phyloP scores from a whole-genome alignment of 2,329 filamentous ascomycete species.

The Neofusicoccum umdonicola region DNA sequence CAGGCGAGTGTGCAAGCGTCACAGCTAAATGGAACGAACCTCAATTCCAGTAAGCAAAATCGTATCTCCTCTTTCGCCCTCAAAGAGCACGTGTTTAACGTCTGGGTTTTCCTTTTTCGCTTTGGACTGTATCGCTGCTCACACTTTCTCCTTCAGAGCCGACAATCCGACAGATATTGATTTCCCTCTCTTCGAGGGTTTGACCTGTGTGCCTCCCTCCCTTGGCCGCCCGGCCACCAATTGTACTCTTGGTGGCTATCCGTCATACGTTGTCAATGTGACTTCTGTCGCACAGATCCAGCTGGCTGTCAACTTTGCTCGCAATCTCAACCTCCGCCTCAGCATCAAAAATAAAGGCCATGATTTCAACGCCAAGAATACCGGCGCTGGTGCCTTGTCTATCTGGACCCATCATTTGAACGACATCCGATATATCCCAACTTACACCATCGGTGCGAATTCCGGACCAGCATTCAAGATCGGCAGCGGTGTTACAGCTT shows the following conservation, averaged over 20 bases:
- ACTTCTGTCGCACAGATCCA: slow-evolving; percentile 28
- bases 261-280: slow-evolving; percentile 30
- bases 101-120: no score
- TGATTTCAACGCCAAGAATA: slow-evolving; percentile 35
- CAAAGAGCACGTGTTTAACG: no score
- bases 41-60: background rate
- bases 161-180: slow-evolving; percentile 16
- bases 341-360: slow-evolving; percentile 39
- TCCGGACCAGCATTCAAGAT: slow-evolving; percentile 28
- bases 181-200: slow-evolving; percentile 33
- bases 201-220: slow-evolving; percentile 13
- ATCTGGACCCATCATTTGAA: slow-evolving; percentile 39
- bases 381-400: slow-evolving; percentile 31
- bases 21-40: background rate
- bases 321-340: slow-evolving; percentile 30
- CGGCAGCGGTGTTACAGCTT: slow-evolving; percentile 31
- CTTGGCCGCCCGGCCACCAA: slow-evolving; percentile 17
- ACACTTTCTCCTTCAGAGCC: background rate
- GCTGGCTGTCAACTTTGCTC: slow-evolving; percentile 28
- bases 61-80: no score
- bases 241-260: slow-evolving; percentile 30
- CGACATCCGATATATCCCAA: slow-evolving; percentile 30
- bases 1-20: background rate
- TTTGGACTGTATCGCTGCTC: no score
- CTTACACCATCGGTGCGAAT: slow-evolving; percentile 23